phyloP scores from a whole-genome alignment of 352 stramenopile species.

The Phytophthora tubulina region DNA sequence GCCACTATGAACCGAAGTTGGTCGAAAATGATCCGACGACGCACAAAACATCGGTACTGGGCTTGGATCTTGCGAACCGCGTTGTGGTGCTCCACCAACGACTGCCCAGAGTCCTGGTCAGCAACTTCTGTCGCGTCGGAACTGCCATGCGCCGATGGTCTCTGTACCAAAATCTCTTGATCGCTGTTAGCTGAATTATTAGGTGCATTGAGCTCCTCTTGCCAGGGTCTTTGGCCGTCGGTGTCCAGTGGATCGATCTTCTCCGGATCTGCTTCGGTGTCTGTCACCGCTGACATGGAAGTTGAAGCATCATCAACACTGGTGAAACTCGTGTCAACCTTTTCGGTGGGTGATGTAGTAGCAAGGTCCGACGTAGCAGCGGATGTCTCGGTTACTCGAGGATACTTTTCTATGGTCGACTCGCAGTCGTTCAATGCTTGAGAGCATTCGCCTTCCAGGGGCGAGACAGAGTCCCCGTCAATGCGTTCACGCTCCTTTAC shows the following conservation, averaged over 20 bases:
- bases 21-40: constrained; percentile 43
- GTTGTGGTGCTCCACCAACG: background rate
- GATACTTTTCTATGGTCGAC: constrained; percentile 18
- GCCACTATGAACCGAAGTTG: constrained; percentile 54
- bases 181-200: background rate
- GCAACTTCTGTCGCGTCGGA: constrained; percentile 1
- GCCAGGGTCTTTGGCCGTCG: background rate
- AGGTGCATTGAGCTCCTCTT: background rate
- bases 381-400: background rate
- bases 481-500: constrained; percentile 18
- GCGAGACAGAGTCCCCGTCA: constrained; percentile 14
- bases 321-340: constrained; percentile 11
- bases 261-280: background rate
- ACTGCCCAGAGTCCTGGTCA: background rate
- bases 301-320: constrained; percentile 13
- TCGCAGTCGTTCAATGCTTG: constrained; percentile 16
- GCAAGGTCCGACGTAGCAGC: background rate
- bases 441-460: constrained; percentile 3
- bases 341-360: constrained; percentile 14
- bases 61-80: constrained; percentile 42
- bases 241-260: background rate
- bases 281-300: background rate
- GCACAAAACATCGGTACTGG: constrained; percentile 51
- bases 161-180: background rate
- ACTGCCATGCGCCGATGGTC: background rate